Base-by-base conservation (phyloP, 441 rosid species). In the Eutrema salsugineum region DNA sequence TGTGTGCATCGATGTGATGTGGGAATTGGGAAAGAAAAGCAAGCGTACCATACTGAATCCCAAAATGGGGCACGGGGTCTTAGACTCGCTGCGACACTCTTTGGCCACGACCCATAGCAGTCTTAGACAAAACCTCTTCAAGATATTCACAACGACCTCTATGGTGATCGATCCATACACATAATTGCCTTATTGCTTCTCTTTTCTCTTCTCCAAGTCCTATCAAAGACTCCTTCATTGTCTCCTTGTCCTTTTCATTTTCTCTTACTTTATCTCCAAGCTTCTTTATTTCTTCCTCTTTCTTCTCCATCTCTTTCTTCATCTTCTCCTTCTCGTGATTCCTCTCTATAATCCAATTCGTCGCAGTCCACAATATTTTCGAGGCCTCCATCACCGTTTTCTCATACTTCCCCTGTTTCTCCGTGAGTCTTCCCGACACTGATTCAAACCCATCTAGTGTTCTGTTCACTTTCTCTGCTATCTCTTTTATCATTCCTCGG, bases 141-240 rank as follows among this genome's bases (percentile, higher is more conserved):
- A 91, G 88, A 77, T 84, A 66, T 63, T 96, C 91, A n/a, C 79
- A 83, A 6, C 87, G 84, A 47, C 73, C 60, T 11, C 87, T 83
- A 67, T 96, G 94, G 61, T 93, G 91, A 27, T 96, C 97, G 28
- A 89, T 89, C 94, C 88, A 87, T 24, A 89, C 9, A 71, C 99
- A 93, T 12, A 96, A 88, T 75, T 96, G 98, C 78, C 98, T 82
- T 43, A 96, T 93, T 14, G 97, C 94, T 66, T 96, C 98, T 77
- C 87, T 85, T 83, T 96, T 96, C 88, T 85, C 91, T 66, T 93
- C 99, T 16, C 89, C 95, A 1, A 93, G 80, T 56, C 77, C 85
- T 50, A 44, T 79, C 85, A 72, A n/a, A 83, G 81, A 62, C 63
- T 73, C 81, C 40, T 75, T 68, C 75, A 83, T 75, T 10, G 28